Evolutionary conservation across 176 grass and related monocot genomes (phyloP).

Genomic region (Aegilops tauschii): DNA sequence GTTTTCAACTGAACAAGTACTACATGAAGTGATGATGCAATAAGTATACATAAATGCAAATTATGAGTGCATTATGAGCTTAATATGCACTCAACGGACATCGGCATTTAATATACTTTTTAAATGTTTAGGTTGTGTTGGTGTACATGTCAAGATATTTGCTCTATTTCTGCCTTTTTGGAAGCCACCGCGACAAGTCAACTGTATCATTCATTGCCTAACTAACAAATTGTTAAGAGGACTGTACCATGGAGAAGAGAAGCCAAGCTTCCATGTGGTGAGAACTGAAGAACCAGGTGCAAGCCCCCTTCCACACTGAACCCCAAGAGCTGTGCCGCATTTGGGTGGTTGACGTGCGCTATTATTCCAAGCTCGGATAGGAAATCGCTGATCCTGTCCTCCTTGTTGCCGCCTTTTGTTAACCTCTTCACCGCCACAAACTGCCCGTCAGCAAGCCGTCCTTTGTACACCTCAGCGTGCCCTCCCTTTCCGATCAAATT

Average conservation of each 20-base stretch:
- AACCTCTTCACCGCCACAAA: conserved; percentile 89
- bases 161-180: not conserved
- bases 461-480: conserved; percentile 92
- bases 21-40: not conserved
- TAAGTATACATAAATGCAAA: conserved; percentile 15
- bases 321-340: conserved; percentile 93
- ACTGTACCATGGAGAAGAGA: conserved; percentile 89
- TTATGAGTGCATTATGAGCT: not conserved
- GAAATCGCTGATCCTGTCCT: conserved; percentile 83
- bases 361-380: conserved; percentile 98
- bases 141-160: conserved; percentile 6
- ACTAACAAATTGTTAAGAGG: conserved; percentile 24
- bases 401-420: conserved; percentile 81
- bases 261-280: conserved; percentile 92
- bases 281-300: conserved; percentile 90
- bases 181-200: not conserved
- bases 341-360: conserved; percentile 96
- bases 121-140: not conserved
- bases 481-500: conserved; percentile 97
- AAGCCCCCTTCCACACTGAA: conserved; percentile 86
- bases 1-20: not conserved
- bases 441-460: conserved; percentile 66
- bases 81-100: not conserved
- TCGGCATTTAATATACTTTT: conserved; percentile 10
- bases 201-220: conserved; percentile 16